These are phyloP conservation scores for Heliamphora exappendiculata DNA, from an alignment of 148 eudicot species.

Conservation along the genomic window DNA sequence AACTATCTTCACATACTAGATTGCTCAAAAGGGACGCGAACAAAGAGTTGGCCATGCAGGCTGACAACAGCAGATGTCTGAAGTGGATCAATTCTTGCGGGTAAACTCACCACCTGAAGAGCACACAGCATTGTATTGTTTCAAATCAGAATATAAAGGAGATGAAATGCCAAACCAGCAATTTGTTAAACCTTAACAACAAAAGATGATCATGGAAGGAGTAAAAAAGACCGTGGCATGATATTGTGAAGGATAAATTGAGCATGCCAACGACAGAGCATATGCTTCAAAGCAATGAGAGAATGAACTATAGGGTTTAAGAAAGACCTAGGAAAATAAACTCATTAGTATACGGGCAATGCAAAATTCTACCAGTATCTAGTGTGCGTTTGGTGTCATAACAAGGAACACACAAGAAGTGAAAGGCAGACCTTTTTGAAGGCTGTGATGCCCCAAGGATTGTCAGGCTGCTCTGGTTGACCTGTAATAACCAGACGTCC, in stretches of 20 bases:
- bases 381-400: background rate
- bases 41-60: conserved; percentile 74
- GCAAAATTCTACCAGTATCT: background rate
- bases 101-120: conserved; percentile 64
- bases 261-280: too few species aligned
- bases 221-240: background rate
- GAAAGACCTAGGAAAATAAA: too few species aligned
- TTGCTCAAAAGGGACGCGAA: conserved; percentile 73
- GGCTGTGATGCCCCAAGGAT: conserved; percentile 92
- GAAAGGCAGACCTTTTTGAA: conserved; percentile 61
- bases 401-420: background rate
- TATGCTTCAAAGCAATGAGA: too few species aligned
- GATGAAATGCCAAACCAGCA: background rate
- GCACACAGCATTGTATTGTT: background rate
- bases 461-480: conserved; percentile 85
- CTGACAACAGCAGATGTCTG: conserved; percentile 82
- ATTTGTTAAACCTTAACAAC: background rate
- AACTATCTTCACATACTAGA: conserved; percentile 22
- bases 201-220: background rate
- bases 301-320: too few species aligned
- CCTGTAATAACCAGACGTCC: conserved; percentile 91
- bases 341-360: background rate
- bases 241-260: too few species aligned
- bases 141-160: background rate
- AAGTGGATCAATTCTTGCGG: conserved; percentile 69